Evolutionary conservation across 495 filamentous ascomycete species (phyloP).

Genomic region (Beverwykella pulmonaria): DNA sequence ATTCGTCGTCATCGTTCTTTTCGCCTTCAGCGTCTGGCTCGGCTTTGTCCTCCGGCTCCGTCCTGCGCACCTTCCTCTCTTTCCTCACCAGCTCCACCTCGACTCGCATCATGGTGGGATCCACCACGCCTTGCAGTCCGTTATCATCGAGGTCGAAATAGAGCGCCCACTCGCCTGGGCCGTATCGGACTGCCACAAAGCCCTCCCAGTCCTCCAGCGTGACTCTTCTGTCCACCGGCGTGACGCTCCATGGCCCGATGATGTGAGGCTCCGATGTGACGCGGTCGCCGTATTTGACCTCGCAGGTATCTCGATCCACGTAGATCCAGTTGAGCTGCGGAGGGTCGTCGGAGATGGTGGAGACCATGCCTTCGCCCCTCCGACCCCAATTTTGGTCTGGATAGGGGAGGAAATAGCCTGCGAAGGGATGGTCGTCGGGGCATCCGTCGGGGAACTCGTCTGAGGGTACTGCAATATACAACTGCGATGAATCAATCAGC

Average conservation of each 20-base stretch:
- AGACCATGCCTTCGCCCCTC: constrained; percentile 48
- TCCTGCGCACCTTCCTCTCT: constrained; percentile 48
- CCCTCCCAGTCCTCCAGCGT: constrained; percentile 60
- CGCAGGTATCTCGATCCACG: constrained; percentile 58
- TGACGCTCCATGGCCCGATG: constrained; percentile 62
- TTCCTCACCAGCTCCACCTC: constrained; percentile 50
- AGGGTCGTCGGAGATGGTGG: constrained; percentile 59
- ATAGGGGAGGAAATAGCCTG: constrained; percentile 63
- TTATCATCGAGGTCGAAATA: constrained; percentile 56
- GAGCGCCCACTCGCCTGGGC: constrained; percentile 49
- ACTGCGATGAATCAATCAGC: constrained; percentile 31
- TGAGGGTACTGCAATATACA: constrained; percentile 43
- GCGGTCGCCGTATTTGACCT: constrained; percentile 58
- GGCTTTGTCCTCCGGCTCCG: neutral
- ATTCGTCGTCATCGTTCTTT: neutral
- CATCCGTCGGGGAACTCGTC: constrained; percentile 44
- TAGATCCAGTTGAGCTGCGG: constrained; percentile 68
- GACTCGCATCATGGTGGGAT: constrained; percentile 38
- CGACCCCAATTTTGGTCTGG: constrained; percentile 56
- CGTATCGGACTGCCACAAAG: constrained; percentile 52
- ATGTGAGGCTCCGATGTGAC: constrained; percentile 51
- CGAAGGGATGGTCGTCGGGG: constrained; percentile 56
- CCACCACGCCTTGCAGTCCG: constrained; percentile 46
- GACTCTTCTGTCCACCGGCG: constrained; percentile 56
- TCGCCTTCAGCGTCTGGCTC: neutral